These are phyloP conservation scores for Apiotrichum gracile DNA, from an alignment of 1,284 basidiomycete species.

Conservation along the genomic window DNA sequence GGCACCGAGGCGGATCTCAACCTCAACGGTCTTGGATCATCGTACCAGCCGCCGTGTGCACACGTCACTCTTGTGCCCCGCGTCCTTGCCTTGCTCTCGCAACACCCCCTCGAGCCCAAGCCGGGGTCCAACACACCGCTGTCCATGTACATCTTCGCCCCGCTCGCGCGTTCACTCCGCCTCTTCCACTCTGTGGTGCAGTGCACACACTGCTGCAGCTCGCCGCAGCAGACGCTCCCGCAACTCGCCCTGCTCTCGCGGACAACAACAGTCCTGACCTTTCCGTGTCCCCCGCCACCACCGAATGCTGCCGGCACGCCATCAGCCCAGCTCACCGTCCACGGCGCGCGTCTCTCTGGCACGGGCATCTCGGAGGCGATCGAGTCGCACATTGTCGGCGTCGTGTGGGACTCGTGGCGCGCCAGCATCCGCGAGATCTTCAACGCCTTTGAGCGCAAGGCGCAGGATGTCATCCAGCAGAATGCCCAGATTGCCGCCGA, in stretches of 20 bases:
- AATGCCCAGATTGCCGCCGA: slow-evolving; percentile 17
- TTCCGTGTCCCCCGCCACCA: slow-evolving; percentile 36
- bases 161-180: slow-evolving; percentile 37
- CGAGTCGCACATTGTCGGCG: slow-evolving; percentile 46
- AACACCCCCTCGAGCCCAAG: slow-evolving; percentile 42
- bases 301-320: slow-evolving; percentile 31
- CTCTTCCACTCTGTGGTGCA: slow-evolving; percentile 36
- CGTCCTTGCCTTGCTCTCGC: slow-evolving; percentile 34
- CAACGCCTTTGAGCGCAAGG: slow-evolving; percentile 37
- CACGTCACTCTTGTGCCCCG: slow-evolving; percentile 40
- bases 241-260: slow-evolving; percentile 45
- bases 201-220: slow-evolving; percentile 35
- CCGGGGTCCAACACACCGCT: slow-evolving; percentile 41
- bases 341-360: slow-evolving; percentile 39
- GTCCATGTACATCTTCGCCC: slow-evolving; percentile 36
- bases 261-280: slow-evolving; percentile 44
- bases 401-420: slow-evolving; percentile 47
- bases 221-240: slow-evolving; percentile 45
- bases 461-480: slow-evolving; percentile 40
- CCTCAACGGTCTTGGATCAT: slow-evolving; percentile 16
- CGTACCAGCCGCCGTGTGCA: slow-evolving; percentile 24
- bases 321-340: slow-evolving; percentile 40
- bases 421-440: slow-evolving; percentile 45
- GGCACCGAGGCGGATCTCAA: slow-evolving; percentile 21
- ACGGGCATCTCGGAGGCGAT: slow-evolving; percentile 46